A percentile compares a stretch with the other conserved stretches of the same genome.
phyloP scores from a whole-genome alignment of 1,284 basidiomycete species.

The Moesziomyces globuligerus region DNA sequence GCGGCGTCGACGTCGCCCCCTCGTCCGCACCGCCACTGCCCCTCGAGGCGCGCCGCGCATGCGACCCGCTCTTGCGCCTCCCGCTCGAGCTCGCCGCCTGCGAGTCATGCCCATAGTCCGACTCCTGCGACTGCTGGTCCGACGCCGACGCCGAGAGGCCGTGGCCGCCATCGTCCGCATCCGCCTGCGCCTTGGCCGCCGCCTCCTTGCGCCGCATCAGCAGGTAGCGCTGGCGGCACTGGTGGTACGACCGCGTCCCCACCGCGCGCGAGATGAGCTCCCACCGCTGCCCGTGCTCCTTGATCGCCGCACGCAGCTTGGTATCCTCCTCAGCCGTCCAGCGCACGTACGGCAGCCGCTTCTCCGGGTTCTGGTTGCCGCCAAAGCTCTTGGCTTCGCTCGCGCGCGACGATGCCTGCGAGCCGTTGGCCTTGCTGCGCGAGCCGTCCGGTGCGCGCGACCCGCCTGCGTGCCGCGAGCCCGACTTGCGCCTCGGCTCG shows the following conservation, averaged over 20 bases:
- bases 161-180: slow-evolving; percentile 25
- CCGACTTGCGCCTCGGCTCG: slow-evolving; percentile 28
- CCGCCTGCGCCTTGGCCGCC: slow-evolving; percentile 45
- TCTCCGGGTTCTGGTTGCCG: slow-evolving; percentile 63
- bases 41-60: slow-evolving; percentile 11
- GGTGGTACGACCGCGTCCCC: slow-evolving; percentile 66
- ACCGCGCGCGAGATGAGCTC: slow-evolving; percentile 66
- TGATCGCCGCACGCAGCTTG: slow-evolving; percentile 63
- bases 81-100: slow-evolving; percentile 3
- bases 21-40: slow-evolving; percentile 3
- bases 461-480: slow-evolving; percentile 16
- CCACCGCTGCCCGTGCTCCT: slow-evolving; percentile 66
- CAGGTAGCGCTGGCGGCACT: slow-evolving; percentile 66
- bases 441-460: slow-evolving; percentile 25
- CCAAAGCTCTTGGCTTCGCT: slow-evolving; percentile 45
- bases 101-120: slow-evolving; percentile 34
- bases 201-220: slow-evolving; percentile 66
- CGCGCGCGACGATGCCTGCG: slow-evolving; percentile 22
- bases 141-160: slow-evolving; percentile 42
- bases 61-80: slow-evolving; percentile 31
- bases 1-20: slow-evolving; percentile 34
- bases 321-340: slow-evolving; percentile 66
- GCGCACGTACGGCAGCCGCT: slow-evolving; percentile 65
- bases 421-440: slow-evolving; percentile 25
- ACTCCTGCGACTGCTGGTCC: slow-evolving; percentile 48